Base-by-base conservation (phyloP, 192 early-diverging fungal genomes). In the Kappamyces sp. region DNA sequence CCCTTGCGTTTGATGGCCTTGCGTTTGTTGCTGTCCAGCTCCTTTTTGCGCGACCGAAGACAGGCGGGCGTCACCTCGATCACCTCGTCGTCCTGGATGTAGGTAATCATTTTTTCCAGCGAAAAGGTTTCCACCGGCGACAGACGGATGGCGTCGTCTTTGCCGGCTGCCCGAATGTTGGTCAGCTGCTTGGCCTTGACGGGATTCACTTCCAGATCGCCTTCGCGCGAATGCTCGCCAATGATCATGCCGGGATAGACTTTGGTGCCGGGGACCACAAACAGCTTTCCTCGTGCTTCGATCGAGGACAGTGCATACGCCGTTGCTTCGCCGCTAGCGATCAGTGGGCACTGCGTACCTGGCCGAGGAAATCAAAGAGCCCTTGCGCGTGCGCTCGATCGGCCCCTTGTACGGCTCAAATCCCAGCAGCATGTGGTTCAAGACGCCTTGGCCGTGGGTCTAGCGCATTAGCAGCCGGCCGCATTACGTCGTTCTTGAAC, bases 221-320 rank as follows among this genome's bases (percentile, higher is more conserved):
- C 76, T 15, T 89, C 79, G 59, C 86, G 79, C 60, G 73, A 85
- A 40, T 87, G 82, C 72, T 92, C 90, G 40, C 90, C 90, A 40
- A 92, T 86, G 65, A 92, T 81, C 90, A 92, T 92, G 40, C 90
- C 90, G 15, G 84, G 81, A 60, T 92, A 92, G 5, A 87, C 84
- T 51, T 86, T 85, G 49, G 82, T 82, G 43, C 86, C 83, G 46
- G 84, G 84, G 43, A 68, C 67, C 36, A 92, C 72, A 70, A 92
- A 92, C 47, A 92, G 74, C 55, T 84, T 84, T 15, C 90, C 90
- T 42, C 90, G 86, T 6, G 87, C 71, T 68, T 92, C 86, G 15
- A 92, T 78, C 64, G 75, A 74, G 47, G 78, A 78, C 10, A 92
- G 77, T 2, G 90, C 87, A 66, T 90, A 90, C 0, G 83, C 73